Evolutionary conservation across 2,329 filamentous ascomycete species (phyloP).

Genomic region (Pseudopyricularia javanii): DNA sequence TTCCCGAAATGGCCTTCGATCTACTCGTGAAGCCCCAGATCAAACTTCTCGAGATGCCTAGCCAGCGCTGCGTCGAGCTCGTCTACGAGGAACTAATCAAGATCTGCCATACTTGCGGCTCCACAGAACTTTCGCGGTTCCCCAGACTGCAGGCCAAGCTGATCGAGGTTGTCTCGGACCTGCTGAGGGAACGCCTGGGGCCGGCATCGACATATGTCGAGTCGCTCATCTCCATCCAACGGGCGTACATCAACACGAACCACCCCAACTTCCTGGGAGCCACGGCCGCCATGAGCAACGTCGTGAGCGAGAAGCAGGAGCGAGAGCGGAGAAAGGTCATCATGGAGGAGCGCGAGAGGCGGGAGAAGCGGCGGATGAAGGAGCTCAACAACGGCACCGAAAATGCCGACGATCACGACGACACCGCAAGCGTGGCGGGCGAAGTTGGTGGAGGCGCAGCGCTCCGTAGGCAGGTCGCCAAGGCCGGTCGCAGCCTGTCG

Average conservation of each 20-base stretch:
- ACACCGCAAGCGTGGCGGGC: constrained; percentile 31
- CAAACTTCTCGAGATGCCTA: constrained; percentile 87
- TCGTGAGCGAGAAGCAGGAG: constrained; percentile 90
- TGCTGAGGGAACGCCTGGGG: constrained; percentile 82
- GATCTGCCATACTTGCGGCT: constrained; percentile 97
- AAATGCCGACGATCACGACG: constrained; percentile 49
- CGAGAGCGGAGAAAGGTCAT: constrained; percentile 71
- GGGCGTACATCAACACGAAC: constrained; percentile 98
- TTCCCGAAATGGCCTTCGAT: constrained; percentile 95
- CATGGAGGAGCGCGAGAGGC: constrained; percentile 74
- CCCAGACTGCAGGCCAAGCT: constrained; percentile 90
- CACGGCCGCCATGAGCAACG: constrained; percentile 92
- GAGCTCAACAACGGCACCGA: constrained; percentile 76
- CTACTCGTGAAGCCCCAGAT: constrained; percentile 97
- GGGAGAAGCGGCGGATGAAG: constrained; percentile 72
- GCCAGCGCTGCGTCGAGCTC: constrained; percentile 91
- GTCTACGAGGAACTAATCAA: constrained; percentile 99
- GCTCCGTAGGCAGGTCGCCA: constrained; percentile 39
- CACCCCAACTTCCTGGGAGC: constrained; percentile 97
- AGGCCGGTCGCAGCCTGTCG: constrained; percentile 56
- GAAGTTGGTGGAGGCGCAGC: constrained; percentile 45
- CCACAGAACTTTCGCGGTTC: constrained; percentile 82
- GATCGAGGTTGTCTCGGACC: constrained; percentile 94
- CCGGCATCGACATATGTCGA: constrained; percentile 87
- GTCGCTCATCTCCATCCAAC: constrained; percentile 91